Evolutionary conservation across 352 stramenopile species (phyloP).

Genomic region (Hyaloperonospora brassicae): DNA sequence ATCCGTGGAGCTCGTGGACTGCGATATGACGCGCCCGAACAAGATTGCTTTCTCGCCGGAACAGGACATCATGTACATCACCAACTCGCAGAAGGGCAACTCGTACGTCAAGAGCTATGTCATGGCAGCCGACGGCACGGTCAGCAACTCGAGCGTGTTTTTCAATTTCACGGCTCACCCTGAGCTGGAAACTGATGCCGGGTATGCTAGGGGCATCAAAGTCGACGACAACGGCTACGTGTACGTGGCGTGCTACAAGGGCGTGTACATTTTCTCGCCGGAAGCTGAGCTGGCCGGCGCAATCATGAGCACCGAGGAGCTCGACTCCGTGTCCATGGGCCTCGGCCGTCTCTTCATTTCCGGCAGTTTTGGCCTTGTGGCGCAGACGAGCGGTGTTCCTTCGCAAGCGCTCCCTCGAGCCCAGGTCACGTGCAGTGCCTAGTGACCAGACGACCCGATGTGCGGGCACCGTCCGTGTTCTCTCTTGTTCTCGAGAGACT

Average conservation of each 20-base stretch:
- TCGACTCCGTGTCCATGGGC: conserved; percentile 56
- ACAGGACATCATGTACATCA: conserved; percentile 72
- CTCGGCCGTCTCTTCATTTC: conserved; percentile 72
- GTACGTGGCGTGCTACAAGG: conserved; percentile 69
- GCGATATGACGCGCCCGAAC: conserved; percentile 71
- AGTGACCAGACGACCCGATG: conserved; percentile 7
- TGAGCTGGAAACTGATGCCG: conserved; percentile 47
- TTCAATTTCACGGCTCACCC: conserved; percentile 74
- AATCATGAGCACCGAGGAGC: conserved; percentile 43
- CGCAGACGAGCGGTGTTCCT: conserved; percentile 41
- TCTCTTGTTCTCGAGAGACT: conserved; percentile 23
- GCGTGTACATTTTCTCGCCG: conserved; percentile 60
- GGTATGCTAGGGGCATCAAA: conserved; percentile 68
- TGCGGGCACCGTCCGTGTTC: background rate
- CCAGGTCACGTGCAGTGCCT: conserved; percentile 37
- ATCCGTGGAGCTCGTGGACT: conserved; percentile 55
- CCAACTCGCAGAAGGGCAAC: conserved; percentile 68
- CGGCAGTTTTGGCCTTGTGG: conserved; percentile 56
- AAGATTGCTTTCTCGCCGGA: conserved; percentile 74
- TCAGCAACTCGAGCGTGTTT: conserved; percentile 46
- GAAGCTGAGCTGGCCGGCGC: conserved; percentile 45
- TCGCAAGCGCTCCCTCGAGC: conserved; percentile 25
- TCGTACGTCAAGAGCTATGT: conserved; percentile 72
- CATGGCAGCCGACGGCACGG: conserved; percentile 45
- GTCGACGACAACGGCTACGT: conserved; percentile 65